phyloP scores from a whole-genome alignment of 495 filamentous ascomycete genomes.

The Xylaria flabelliformis region DNA sequence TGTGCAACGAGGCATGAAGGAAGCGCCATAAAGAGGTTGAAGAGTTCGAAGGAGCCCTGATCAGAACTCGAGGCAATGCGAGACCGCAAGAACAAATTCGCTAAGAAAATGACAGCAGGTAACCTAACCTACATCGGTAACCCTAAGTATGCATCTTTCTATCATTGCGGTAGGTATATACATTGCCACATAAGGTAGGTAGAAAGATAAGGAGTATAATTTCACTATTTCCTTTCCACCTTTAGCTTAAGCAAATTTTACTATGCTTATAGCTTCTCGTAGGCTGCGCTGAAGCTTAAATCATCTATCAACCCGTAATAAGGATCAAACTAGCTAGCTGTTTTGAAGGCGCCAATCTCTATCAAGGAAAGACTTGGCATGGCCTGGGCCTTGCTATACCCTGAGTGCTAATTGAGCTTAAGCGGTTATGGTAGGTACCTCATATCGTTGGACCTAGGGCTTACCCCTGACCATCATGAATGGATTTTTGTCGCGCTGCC shows the following conservation, averaged over 20 bases:
- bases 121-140: background rate
- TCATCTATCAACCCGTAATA: background rate
- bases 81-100: background rate
- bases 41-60: background rate
- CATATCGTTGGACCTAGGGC: too few species aligned
- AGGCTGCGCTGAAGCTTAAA: background rate
- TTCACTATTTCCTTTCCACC: background rate
- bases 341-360: constrained; percentile 1
- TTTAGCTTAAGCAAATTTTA: background rate
- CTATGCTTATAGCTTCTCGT: background rate
- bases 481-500: background rate
- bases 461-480: background rate
- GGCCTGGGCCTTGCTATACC: background rate
- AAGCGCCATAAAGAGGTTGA: background rate
- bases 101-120: background rate
- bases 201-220: background rate
- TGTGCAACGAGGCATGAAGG: background rate
- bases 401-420: background rate
- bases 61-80: background rate
- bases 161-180: background rate
- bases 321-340: background rate
- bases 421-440: constrained; percentile 5
- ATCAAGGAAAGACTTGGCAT: constrained; percentile 1
- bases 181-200: too few species aligned
- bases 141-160: background rate